These are phyloP conservation scores for Dactylorhiza incarnata DNA, from an alignment of 106 monocot genomes.

Conservation along the genomic window DNA sequence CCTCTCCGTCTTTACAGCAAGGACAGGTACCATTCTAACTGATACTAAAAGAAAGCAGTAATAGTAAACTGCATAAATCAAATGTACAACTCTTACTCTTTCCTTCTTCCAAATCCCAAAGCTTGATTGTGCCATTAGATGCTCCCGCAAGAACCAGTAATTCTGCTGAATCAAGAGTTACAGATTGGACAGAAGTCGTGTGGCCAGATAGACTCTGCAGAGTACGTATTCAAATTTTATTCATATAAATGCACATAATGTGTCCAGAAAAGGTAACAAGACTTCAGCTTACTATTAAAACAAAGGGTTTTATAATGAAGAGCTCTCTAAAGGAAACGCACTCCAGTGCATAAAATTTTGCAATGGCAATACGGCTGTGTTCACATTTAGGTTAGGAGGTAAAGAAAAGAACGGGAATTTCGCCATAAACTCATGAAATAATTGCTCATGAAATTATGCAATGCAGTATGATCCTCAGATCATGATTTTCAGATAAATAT, in stretches of 20 bases:
- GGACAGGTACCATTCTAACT: too few relatives aligned
- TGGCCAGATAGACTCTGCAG: conserved; percentile 81
- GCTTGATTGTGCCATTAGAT: conserved; percentile 74
- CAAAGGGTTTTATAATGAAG: neutral
- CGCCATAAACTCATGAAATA: too few relatives aligned
- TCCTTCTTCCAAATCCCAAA: conserved; percentile 89
- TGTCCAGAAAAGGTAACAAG: neutral
- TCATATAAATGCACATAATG: neutral
- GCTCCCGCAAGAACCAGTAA: conserved; percentile 78
- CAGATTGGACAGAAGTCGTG: conserved; percentile 63
- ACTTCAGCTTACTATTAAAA: neutral
- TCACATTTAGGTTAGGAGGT: neutral
- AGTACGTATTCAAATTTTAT: neutral
- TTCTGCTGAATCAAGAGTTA: conserved; percentile 75
- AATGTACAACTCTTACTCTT: conserved; percentile 48
- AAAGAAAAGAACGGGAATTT: neutral
- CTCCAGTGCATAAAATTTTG: neutral
- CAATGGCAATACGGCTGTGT: too few relatives aligned
- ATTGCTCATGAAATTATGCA: too few relatives aligned
- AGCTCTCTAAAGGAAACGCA: neutral
- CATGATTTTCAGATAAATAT: neutral
- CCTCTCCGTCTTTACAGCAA: too few relatives aligned
- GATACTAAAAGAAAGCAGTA: neutral
- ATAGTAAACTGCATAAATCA: neutral
- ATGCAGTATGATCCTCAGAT: neutral